These are phyloP conservation scores for Corylus avellana DNA, from an alignment of 306 rosid species.

Conservation along the genomic window DNA sequence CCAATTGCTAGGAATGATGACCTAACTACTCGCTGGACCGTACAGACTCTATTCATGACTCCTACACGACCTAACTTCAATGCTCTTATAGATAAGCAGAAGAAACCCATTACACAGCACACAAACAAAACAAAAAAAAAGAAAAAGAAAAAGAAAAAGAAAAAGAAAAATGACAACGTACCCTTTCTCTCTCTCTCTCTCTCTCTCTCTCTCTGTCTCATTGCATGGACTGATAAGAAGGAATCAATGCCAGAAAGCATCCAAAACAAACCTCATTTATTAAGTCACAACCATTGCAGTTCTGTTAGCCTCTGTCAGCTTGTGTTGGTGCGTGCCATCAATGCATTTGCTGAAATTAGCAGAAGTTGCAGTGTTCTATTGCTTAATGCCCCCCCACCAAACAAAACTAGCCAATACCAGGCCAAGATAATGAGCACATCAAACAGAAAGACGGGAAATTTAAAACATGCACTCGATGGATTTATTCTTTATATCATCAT, in stretches of 20 bases:
- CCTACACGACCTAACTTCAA: constrained; percentile 6
- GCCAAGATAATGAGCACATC: not conserved
- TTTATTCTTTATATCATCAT: too few species aligned
- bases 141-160: not conserved
- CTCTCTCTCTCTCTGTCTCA: constrained; percentile 3
- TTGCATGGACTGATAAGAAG: constrained; percentile 6
- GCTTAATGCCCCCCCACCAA: not conserved
- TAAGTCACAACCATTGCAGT: constrained; percentile 32
- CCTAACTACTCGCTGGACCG: constrained; percentile 39
- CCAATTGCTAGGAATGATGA: constrained; percentile 51
- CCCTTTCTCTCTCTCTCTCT: constrained; percentile 14
- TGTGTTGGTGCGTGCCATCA: constrained; percentile 39
- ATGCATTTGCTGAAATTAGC: constrained; percentile 18
- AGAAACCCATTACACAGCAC: not conserved
- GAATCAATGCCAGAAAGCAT: constrained; percentile 50
- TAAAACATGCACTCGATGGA: not conserved
- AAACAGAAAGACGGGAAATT: not conserved
- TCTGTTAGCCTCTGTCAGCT: constrained; percentile 44
- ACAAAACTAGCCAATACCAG: not conserved
- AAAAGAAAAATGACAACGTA: not conserved
- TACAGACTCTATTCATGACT: constrained; percentile 13
- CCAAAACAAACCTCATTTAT: constrained; percentile 42
- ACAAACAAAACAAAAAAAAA: not conserved
- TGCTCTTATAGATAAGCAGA: constrained; percentile 1
- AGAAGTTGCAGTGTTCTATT: not conserved